phyloP scores from a whole-genome alignment of 371 early-diverging fungal species.

The Rhizomucor pusillus region DNA sequence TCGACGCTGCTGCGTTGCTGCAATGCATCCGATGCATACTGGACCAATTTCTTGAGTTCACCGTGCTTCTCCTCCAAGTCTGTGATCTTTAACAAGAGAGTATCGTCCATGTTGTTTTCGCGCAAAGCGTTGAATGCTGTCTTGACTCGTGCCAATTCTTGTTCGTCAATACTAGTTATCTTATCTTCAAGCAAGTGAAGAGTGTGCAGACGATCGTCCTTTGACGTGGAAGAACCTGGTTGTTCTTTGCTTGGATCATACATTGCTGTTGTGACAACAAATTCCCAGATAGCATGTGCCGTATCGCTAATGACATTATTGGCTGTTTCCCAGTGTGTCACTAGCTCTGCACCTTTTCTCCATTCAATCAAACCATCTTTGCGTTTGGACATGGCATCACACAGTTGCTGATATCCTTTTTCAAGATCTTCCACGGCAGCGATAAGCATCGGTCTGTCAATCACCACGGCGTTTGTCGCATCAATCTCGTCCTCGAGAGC shows the following conservation, averaged over 20 bases:
- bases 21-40: conserved; percentile 20
- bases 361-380: conserved; percentile 18
- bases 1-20: conserved; percentile 18
- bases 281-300: conserved; percentile 36
- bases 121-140: background rate
- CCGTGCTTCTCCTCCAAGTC: conserved; percentile 9
- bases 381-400: conserved; percentile 14
- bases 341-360: conserved; percentile 21
- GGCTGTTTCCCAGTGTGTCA: conserved; percentile 15
- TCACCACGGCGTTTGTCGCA: conserved; percentile 27
- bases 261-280: conserved; percentile 30
- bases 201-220: background rate
- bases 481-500: conserved; percentile 39
- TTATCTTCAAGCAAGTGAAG: background rate
- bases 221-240: background rate
- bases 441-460: conserved; percentile 34
- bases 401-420: conserved; percentile 17
- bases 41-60: conserved; percentile 13
- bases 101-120: background rate
- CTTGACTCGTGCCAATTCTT: background rate
- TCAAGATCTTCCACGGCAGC: conserved; percentile 31
- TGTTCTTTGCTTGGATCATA: conserved; percentile 18
- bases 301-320: conserved; percentile 9
- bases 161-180: background rate
- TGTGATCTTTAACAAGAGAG: conserved; percentile 3